Base-by-base conservation (phyloP, 2,329 filamentous ascomycete species). In the Botryotinia convoluta region DNA sequence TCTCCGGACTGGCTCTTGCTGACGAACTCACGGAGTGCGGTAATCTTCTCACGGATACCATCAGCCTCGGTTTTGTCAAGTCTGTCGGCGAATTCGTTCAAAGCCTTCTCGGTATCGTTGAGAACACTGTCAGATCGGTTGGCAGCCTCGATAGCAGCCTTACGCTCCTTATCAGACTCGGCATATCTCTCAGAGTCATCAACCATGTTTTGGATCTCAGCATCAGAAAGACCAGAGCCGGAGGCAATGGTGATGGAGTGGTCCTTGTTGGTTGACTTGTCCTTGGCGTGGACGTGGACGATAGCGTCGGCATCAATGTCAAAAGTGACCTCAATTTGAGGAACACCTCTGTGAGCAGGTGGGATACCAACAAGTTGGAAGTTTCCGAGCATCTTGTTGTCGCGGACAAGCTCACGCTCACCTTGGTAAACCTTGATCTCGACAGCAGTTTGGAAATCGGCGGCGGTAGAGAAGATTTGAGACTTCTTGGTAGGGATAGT, bases 381-480 rank as follows among this genome's bases (percentile, higher is more conserved):
- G 92, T 98, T 98, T 76, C 95, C 95, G 74, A 98, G 90, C 75
- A 98, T 87, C 90, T 98, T 98, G 92, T 98, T 98, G 87, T 98
- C 95, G 83, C 91, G 92, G 84, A 98, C 95, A 77, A 98, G 94
- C 88, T 98, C 95, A 93, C 95, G 95, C 90, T 98, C 95, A 88
- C 95, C 95, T 91, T 98, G 95, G 92, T 91, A 98, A 77, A 98
- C 95, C 93, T 98, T 98, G 89, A 98, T 98, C 88, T 98, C 95
- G 82, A 98, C 95, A 79, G 95, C 95, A 76, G 93, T 97, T 89
- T 98, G 95, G 93, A 97, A 97, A 84, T 98, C 95, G 79, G 95
- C 95, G 72, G 95, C 95, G 69, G 95, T 98, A 73, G 95, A 98
- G 91, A 98, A 98, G 82, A 95, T 91, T 87, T 98, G 94, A 20